Percentiles rank a stretch among this genome's conserved stretches.
phyloP scores from a whole-genome alignment of 1,284 basidiomycete species.

The Heterobasidion irregulare region DNA sequence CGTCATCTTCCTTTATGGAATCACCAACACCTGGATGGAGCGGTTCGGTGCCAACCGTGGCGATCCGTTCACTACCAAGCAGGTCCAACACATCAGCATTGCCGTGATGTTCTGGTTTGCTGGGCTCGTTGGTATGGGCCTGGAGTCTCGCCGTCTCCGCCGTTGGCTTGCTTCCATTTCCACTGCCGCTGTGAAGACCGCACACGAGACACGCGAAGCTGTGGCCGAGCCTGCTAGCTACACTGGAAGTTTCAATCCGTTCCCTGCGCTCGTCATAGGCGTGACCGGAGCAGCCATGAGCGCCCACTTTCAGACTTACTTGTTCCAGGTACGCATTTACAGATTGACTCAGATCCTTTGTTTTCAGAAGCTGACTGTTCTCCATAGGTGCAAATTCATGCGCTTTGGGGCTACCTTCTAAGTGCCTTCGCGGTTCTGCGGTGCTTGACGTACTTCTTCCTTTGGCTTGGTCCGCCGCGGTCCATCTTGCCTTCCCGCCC shows the following conservation, averaged over 20 bases:
- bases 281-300: conserved; percentile 94
- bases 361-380: conserved; percentile 3
- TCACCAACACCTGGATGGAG: conserved; percentile 96
- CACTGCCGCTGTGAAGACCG: conserved; percentile 32
- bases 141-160: conserved; percentile 74
- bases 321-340: conserved; percentile 55
- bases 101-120: conserved; percentile 98
- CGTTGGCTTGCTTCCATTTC: conserved; percentile 59
- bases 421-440: conserved; percentile 71
- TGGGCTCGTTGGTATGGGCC: conserved; percentile 82
- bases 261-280: conserved; percentile 90
- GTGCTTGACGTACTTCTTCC: conserved; percentile 89
- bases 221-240: conserved; percentile 67
- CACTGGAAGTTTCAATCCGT: conserved; percentile 82
- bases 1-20: conserved; percentile 86
- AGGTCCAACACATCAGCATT: conserved; percentile 93
- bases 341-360: neutral
- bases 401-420: conserved; percentile 91
- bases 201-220: conserved; percentile 28
- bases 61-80: conserved; percentile 85
- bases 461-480: conserved; percentile 75
- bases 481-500: conserved; percentile 86
- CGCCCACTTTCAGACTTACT: conserved; percentile 87
- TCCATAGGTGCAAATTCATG: conserved; percentile 75
- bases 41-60: conserved; percentile 78